Conservation (phyloP, 768 basidiomycete species). For the Roridomyces roridus region DNA sequence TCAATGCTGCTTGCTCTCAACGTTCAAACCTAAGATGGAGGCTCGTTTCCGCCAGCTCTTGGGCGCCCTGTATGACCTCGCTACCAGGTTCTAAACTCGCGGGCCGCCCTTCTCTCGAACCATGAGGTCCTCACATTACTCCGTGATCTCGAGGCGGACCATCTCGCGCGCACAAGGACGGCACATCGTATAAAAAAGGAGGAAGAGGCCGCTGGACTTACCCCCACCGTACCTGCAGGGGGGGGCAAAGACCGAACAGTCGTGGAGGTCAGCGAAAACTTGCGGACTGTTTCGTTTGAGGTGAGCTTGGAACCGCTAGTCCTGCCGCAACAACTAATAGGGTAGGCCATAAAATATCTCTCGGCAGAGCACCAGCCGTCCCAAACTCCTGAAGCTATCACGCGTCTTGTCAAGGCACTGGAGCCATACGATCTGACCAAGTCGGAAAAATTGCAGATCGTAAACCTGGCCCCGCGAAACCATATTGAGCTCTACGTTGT, state of each 20-base stretch:
- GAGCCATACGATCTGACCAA: constrained; percentile 80
- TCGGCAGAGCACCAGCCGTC: constrained; percentile 78
- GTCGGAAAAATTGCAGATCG: constrained; percentile 89
- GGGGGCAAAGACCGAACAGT: constrained; percentile 40
- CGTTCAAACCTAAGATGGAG: too few relatives aligned
- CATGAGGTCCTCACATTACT: constrained; percentile 84
- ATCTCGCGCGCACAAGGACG: constrained; percentile 71
- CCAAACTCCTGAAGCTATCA: constrained; percentile 71
- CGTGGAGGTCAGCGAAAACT: constrained; percentile 76
- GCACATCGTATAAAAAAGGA: constrained; percentile 80
- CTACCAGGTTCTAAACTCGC: constrained; percentile 68
- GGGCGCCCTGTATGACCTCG: constrained; percentile 6
- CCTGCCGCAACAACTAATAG: not conserved
- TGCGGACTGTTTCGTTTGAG: constrained; percentile 88
- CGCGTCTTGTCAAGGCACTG: constrained; percentile 69
- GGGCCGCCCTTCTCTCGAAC: constrained; percentile 87
- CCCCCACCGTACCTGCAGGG: constrained; percentile 21
- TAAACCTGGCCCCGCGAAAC: constrained; percentile 86
- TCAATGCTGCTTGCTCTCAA: too few relatives aligned
- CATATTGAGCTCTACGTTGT: constrained; percentile 91
- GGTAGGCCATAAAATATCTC: constrained; percentile 85
- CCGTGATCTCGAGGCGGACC: constrained; percentile 76
- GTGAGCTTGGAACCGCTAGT: constrained; percentile 44
- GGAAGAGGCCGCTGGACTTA: constrained; percentile 58
- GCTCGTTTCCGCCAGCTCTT: constrained; percentile 14